Percentiles rank a stretch among this genome's conserved stretches.
These are phyloP conservation scores for Fomitopsis serialis DNA, from an alignment of 768 basidiomycete genomes.

Conservation along the genomic window DNA sequence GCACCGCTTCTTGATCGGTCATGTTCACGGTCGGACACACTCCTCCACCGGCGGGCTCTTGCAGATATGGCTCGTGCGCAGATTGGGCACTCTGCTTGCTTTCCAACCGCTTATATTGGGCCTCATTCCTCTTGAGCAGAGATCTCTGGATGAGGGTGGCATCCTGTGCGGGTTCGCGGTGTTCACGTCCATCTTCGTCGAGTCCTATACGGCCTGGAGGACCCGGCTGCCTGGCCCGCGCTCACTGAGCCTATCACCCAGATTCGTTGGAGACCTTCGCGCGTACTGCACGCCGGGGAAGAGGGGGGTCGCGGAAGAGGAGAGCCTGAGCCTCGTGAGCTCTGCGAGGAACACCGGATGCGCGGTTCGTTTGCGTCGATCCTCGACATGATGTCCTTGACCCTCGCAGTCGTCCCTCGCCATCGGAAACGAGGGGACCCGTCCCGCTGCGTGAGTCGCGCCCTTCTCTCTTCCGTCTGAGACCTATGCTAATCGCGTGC, in stretches of 20 bases:
- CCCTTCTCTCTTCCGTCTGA: background rate
- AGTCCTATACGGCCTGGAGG: slow-evolving; percentile 49
- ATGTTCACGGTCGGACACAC: slow-evolving; percentile 68
- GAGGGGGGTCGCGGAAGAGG: slow-evolving; percentile 39
- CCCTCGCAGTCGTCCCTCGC: slow-evolving; percentile 65
- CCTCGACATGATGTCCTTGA: slow-evolving; percentile 79
- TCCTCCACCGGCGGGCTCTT: slow-evolving; percentile 73
- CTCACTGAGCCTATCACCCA: slow-evolving; percentile 51
- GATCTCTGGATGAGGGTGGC: slow-evolving; percentile 70
- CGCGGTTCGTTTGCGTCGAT: slow-evolving; percentile 78
- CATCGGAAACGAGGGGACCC: slow-evolving; percentile 48
- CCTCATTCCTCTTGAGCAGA: slow-evolving; percentile 61
- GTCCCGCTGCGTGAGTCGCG: slow-evolving; percentile 59
- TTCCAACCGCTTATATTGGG: slow-evolving; percentile 75
- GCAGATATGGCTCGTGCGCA: slow-evolving; percentile 70
- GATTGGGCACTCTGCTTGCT: slow-evolving; percentile 64
- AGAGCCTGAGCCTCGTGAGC: slow-evolving; percentile 44
- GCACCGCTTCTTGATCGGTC: slow-evolving; percentile 75
- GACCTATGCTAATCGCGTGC: background rate
- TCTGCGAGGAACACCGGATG: slow-evolving; percentile 30
- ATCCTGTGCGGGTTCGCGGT: slow-evolving; percentile 53
- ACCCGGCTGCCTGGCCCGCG: slow-evolving; percentile 41
- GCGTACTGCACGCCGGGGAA: slow-evolving; percentile 35
- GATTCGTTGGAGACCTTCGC: slow-evolving; percentile 53
- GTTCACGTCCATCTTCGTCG: slow-evolving; percentile 52